Percentiles rank a stretch among this genome's conserved stretches.
Conservation (phyloP, 495 filamentous ascomycete species). For the Aspergillus nidulans region DNA sequence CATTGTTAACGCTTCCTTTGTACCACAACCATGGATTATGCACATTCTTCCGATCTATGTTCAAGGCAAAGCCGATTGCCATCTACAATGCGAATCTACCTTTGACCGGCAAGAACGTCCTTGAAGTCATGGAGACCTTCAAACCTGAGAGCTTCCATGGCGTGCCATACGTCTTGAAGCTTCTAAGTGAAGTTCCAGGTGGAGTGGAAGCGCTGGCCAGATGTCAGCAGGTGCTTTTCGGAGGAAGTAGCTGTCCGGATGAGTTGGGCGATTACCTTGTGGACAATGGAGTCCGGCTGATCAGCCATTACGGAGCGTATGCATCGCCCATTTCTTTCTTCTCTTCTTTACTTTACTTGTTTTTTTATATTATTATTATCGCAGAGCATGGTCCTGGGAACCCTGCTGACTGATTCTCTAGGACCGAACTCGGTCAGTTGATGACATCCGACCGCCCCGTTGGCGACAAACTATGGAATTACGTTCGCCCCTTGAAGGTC, state of each 20-base stretch:
- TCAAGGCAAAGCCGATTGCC: slow-evolving; percentile 39
- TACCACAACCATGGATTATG: slow-evolving; percentile 48
- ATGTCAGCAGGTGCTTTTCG: slow-evolving; percentile 42
- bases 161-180: slow-evolving; percentile 52
- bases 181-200: slow-evolving; percentile 44
- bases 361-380: no score
- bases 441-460: slow-evolving; percentile 46
- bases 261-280: slow-evolving; percentile 52
- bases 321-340: not conserved
- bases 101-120: slow-evolving; percentile 45
- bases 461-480: slow-evolving; percentile 59
- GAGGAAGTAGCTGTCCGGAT: slow-evolving; percentile 52
- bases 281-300: slow-evolving; percentile 47
- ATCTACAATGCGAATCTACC: slow-evolving; percentile 48
- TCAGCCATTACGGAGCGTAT: slow-evolving; percentile 43
- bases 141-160: slow-evolving; percentile 46
- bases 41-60: slow-evolving; percentile 40
- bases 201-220: slow-evolving; percentile 41
- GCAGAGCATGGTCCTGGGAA: not conserved
- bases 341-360: not conserved
- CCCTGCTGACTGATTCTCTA: not conserved
- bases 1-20: slow-evolving; percentile 49
- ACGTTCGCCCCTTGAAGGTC: slow-evolving; percentile 43
- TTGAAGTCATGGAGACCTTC: slow-evolving; percentile 40
- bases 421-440: slow-evolving; percentile 52